These are phyloP conservation scores for Monosporozyma aquatica DNA, from an alignment of 805 yeast species.

Conservation along the genomic window DNA sequence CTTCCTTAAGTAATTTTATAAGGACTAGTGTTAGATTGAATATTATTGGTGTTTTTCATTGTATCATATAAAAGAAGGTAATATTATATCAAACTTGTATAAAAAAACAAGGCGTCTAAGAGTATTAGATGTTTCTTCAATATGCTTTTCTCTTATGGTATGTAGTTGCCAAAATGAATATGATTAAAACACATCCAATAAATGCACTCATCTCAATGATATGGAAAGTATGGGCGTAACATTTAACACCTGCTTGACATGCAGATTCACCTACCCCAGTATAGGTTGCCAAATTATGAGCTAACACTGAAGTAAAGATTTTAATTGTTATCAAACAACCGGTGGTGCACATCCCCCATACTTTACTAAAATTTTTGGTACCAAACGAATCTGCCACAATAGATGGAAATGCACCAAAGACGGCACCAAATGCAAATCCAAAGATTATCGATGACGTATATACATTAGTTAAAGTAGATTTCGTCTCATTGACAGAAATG, in stretches of 20 bases:
- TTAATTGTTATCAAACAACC: constrained; percentile 56
- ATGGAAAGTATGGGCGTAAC: constrained; percentile 40
- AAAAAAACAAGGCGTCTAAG: too few relatives aligned
- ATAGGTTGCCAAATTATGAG: constrained; percentile 40
- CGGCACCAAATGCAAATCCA: constrained; percentile 61
- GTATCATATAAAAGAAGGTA: too few relatives aligned
- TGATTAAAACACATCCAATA: neutral
- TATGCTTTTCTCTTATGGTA: neutral
- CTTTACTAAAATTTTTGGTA: constrained; percentile 54
- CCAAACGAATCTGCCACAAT: constrained; percentile 67
- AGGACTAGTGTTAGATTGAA: too few relatives aligned
- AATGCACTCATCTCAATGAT: constrained; percentile 1
- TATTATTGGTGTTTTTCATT: too few relatives aligned
- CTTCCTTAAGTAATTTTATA: too few relatives aligned
- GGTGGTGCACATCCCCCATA: constrained; percentile 68
- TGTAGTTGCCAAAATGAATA: neutral
- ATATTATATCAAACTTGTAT: too few relatives aligned
- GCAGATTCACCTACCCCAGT: constrained; percentile 35
- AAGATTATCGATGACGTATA: constrained; percentile 43
- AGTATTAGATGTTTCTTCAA: neutral
- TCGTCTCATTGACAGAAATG: neutral
- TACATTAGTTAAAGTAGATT: constrained; percentile 33
- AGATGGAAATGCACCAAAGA: constrained; percentile 72
- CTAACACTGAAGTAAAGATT: constrained; percentile 46
- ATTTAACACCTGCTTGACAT: constrained; percentile 37